Evolutionary conservation across 768 basidiomycete species (phyloP).

Genomic region (Boletus edulis): DNA sequence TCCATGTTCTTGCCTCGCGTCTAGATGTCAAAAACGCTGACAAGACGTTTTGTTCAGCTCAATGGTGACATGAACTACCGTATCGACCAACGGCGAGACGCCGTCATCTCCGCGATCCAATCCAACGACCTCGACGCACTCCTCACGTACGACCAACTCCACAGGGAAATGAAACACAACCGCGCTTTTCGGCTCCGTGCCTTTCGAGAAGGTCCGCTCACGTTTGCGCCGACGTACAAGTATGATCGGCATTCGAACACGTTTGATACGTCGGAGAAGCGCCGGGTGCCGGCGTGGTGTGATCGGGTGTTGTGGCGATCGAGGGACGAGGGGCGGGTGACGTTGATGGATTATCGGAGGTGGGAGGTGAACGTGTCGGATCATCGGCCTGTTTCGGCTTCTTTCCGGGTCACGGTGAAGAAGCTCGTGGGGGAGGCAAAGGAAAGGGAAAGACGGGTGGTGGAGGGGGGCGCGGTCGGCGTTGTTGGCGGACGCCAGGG

Average conservation of each 20-base stretch:
- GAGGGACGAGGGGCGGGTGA: constrained; percentile 53
- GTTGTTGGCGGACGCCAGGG: constrained; percentile 29
- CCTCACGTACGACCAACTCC: constrained; percentile 79
- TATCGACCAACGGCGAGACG: constrained; percentile 88
- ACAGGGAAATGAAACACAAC: constrained; percentile 85
- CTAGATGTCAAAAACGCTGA: constrained; percentile 1
- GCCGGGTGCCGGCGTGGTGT: constrained; percentile 92
- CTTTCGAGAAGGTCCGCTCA: constrained; percentile 80
- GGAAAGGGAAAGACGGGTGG: constrained; percentile 51
- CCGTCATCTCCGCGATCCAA: constrained; percentile 69
- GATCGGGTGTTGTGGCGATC: constrained; percentile 86
- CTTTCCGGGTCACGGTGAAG: constrained; percentile 73
- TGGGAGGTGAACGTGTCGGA: constrained; percentile 90
- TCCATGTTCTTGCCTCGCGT: background rate
- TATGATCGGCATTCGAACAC: constrained; percentile 77
- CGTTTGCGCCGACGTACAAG: constrained; percentile 92
- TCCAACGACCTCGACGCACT: constrained; percentile 63
- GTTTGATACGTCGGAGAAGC: constrained; percentile 89
- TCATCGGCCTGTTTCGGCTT: constrained; percentile 86
- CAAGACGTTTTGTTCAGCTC: constrained; percentile 42
- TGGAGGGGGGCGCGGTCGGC: constrained; percentile 44
- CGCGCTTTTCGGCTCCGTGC: constrained; percentile 82
- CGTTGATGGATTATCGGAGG: constrained; percentile 67
- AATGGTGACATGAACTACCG: constrained; percentile 98
- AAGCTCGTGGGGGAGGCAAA: constrained; percentile 59